Evolutionary conservation across 1,284 basidiomycete species (phyloP), one percentile per base, ranked within the genome.

Genomic region (Afroboletus lepidellus): DNA sequence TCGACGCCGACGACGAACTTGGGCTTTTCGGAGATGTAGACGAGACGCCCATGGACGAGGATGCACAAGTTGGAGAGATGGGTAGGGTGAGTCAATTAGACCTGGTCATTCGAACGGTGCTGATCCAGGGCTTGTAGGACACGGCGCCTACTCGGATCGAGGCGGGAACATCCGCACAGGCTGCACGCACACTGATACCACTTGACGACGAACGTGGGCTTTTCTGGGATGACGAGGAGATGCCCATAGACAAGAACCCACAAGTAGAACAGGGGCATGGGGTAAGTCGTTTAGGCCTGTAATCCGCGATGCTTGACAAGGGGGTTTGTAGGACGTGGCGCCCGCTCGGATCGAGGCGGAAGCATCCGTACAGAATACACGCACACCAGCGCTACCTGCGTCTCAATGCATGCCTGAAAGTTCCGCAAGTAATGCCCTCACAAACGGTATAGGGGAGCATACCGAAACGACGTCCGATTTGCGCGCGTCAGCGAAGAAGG

Each of bases 281-380:
- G 42, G 59, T 55, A 29, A 21, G 54, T 57, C 2, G 23, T 9
- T 15, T 15, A 4, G 33, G 15, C 18, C 8, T 18, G 33, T 13
- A 25, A 7, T 20, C 20, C 16, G 11, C 24, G 49, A 29, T 15
- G 3, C 6, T 39, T 63, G 43, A 62, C 27, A 11, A 23, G 8
- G 15, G 34, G 29, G 20, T 27, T 52, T 46, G 16, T 34, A 64
- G 54, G 36, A 33, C 13, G 6, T 13, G 16, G 13, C 32, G 6
- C 29, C 41, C 5, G 5, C 29, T 30, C 23, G 0, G 15, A 21
- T 13, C 16, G 33, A 12, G 8, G 25, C 30, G 16, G 16, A 13
- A 16, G 3, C 18, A 5, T 15, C 51, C 18, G 11, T 11, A 29
- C 8, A 6, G 8, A 20, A 3, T 36, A 32, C 7, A 6, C 3